phyloP scores from a whole-genome alignment of 2,329 filamentous ascomycete genomes.

The Beauveria caledonica region DNA sequence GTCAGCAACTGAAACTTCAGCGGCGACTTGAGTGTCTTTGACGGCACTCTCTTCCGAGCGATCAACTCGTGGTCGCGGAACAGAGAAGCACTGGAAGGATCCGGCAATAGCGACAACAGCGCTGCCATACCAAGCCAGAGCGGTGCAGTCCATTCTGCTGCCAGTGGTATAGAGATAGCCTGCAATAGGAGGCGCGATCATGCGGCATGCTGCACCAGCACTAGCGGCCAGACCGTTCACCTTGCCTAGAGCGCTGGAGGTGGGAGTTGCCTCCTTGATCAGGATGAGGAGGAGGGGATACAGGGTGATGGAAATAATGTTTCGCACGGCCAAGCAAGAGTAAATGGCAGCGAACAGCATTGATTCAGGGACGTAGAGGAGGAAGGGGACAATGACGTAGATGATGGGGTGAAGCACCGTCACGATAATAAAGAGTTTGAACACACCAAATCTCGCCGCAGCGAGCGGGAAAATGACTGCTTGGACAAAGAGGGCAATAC shows the following conservation, averaged over 20 bases:
- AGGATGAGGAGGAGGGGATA: constrained; percentile 59
- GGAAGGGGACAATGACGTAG: constrained; percentile 50
- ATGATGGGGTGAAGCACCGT: constrained; percentile 53
- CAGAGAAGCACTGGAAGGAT: constrained; percentile 51
- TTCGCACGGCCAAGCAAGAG: constrained; percentile 46
- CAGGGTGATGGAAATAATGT: constrained; percentile 54
- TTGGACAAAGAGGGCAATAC: constrained; percentile 52
- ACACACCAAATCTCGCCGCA: constrained; percentile 50
- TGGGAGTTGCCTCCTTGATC: constrained; percentile 58
- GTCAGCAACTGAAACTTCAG: constrained; percentile 22
- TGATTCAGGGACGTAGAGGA: constrained; percentile 46
- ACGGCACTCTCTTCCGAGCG: constrained; percentile 23
- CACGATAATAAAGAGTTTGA: constrained; percentile 49
- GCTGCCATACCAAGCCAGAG: constrained; percentile 56
- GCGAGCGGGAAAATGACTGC: constrained; percentile 53
- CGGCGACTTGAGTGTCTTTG: constrained; percentile 15
- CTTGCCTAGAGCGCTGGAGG: constrained; percentile 47
- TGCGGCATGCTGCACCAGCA: constrained; percentile 57
- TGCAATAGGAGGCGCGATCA: constrained; percentile 56
- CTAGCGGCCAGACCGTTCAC: constrained; percentile 60
- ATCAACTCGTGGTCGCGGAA: constrained; percentile 28
- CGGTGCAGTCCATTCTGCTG: constrained; percentile 49
- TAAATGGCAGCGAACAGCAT: constrained; percentile 52
- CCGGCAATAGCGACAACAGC: constrained; percentile 48
- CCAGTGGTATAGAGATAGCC: constrained; percentile 57